Evolutionary conservation across 495 filamentous ascomycete genomes (phyloP), one percentile per base, ranked within the genome.

Genomic region (Niebla homalea): DNA sequence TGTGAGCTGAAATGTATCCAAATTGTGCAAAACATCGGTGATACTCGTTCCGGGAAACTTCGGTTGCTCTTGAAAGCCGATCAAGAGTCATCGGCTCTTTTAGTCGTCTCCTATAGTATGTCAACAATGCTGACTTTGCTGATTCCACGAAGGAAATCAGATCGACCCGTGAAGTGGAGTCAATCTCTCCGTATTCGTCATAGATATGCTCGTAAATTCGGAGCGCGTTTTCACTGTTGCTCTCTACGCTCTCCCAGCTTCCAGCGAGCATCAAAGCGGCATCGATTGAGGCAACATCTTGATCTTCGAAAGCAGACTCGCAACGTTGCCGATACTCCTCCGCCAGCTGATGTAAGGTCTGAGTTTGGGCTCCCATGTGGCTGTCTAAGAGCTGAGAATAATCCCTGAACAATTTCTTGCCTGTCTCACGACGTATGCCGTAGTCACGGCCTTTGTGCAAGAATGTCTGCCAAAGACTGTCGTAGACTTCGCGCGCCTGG

Each of bases 241-340:
- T 61, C 16, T 78, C 68, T 51, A 57, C 62, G 23, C 66, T 62
- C 52, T 74, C 70, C 48, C 72, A 76, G 36, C 80, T 60, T 43
- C 65, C 64, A 14, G 76, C 77, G 32, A 79, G 69, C 5, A 69
- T 62, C 12, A 79, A 56, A 45, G 71, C 67, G 1, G 77, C 75
- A 29, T 69, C 65, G 21, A 78, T 63, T 3, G 75, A 70, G 44
- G 75, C 70, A 20, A 61, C 57, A 43, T 67, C 55, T 10, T 66
- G 67, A n/a, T 65, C 60, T 0, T 75, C 74, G 35, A 73, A 78
- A 5, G 71, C 62, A 35, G 69, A 69, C 36, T 63, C 65, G 43
- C 74, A 77, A 5, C 70, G 73, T 54, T 69, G 69, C 36, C 70
- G 70, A 46, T 75, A 77, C 51, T 77, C 14, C 18, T 21, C 16